A percentile compares a stretch with the other conserved stretches of the same genome.
These are phyloP conservation scores for Sphagnum magellanicum DNA, from an alignment of 228 moss, liverwort and hornwort genomes.

Conservation along the genomic window DNA sequence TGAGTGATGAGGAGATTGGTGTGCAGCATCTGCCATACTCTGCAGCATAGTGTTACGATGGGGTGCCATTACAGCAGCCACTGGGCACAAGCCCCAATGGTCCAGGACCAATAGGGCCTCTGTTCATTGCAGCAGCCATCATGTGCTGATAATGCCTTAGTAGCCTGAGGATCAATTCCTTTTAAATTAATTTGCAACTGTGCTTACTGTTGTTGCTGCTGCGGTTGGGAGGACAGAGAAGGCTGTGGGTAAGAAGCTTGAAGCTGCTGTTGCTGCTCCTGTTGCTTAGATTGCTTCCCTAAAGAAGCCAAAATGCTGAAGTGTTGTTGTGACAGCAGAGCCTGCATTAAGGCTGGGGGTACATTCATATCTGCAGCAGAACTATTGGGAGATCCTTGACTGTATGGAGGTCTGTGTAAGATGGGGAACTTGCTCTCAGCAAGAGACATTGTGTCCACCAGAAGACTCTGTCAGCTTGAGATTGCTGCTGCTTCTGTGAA, in stretches of 20 bases:
- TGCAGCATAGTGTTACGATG: constrained; percentile 88
- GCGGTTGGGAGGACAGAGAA: constrained; percentile 20
- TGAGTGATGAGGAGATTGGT: constrained; percentile 31
- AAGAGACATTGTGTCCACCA: constrained; percentile 40
- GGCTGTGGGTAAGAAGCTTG: not conserved
- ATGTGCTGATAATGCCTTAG: constrained; percentile 37
- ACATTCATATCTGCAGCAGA: constrained; percentile 12
- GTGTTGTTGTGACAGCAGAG: constrained; percentile 25
- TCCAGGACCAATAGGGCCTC: constrained; percentile 64
- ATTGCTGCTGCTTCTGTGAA: constrained; percentile 39
- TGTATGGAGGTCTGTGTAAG: constrained; percentile 25
- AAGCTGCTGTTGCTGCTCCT: constrained; percentile 8
- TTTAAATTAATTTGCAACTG: constrained; percentile 42
- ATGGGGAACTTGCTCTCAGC: constrained; percentile 49
- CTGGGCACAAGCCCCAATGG: constrained; percentile 88
- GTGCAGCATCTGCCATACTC: constrained; percentile 46
- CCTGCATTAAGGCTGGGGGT: constrained; percentile 18
- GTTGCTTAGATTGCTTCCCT: constrained; percentile 54
- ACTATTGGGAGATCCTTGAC: constrained; percentile 13
- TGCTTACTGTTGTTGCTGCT: constrained; percentile 9
- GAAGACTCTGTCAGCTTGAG: constrained; percentile 24
- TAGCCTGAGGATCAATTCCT: constrained; percentile 41
- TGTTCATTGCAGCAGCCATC: constrained; percentile 28
- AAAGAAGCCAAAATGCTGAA: constrained; percentile 20
- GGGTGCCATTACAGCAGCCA: constrained; percentile 84